These are phyloP conservation scores for Tolypocladium sp. DNA, from an alignment of 2,329 filamentous ascomycete genomes.

Conservation along the genomic window DNA sequence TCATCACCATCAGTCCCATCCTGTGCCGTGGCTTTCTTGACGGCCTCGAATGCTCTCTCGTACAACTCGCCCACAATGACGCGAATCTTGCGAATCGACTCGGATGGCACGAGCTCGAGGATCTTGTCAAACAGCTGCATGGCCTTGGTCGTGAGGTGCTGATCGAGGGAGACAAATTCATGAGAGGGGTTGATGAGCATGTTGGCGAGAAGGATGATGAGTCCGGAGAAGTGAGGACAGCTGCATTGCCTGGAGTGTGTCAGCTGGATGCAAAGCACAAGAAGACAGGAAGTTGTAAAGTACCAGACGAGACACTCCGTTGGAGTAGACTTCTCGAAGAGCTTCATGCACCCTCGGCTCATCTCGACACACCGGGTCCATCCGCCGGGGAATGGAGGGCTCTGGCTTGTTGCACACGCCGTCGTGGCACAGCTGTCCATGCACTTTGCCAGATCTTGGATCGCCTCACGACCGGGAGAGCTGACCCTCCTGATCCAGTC, in stretches of 20 bases:
- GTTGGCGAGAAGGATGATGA: slow-evolving; percentile 24
- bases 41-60: background rate
- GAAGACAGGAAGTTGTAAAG: background rate
- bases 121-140: slow-evolving; percentile 17
- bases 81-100: background rate
- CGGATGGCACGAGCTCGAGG: background rate
- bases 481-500: slow-evolving; percentile 26
- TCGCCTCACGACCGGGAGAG: slow-evolving; percentile 13
- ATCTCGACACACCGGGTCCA: slow-evolving; percentile 24
- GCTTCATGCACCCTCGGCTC: slow-evolving; percentile 22
- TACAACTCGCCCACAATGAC: background rate
- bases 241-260: slow-evolving; percentile 13
- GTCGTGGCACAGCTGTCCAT: background rate
- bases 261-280: background rate
- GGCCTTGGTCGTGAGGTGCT: slow-evolving; percentile 15
- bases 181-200: slow-evolving; percentile 19
- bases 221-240: slow-evolving; percentile 20
- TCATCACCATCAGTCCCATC: background rate
- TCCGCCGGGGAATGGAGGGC: slow-evolving; percentile 14
- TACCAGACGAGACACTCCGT: slow-evolving; percentile 24
- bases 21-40: background rate
- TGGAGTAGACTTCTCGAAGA: slow-evolving; percentile 18
- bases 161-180: slow-evolving; percentile 14
- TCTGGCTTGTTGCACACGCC: background rate
- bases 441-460: slow-evolving; percentile 10